Conservation (phyloP, 1,284 basidiomycete species). For the Ceratobasidium sp. region DNA sequence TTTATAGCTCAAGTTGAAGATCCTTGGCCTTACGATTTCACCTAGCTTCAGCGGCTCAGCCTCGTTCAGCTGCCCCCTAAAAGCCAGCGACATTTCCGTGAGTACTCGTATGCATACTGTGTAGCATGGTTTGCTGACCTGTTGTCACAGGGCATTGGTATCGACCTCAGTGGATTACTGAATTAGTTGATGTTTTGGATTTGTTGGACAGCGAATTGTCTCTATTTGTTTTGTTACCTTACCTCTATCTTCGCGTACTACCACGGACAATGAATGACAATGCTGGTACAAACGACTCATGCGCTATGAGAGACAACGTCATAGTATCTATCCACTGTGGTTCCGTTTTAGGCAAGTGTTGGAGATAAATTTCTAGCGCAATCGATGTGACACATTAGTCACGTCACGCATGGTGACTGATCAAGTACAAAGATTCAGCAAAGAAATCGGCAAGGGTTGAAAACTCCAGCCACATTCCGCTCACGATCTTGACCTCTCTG, state of each 20-base stretch:
- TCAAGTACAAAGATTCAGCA: slow-evolving; percentile 38
- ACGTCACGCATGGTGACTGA: slow-evolving; percentile 15
- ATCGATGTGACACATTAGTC: slow-evolving; percentile 26
- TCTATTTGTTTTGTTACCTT: slow-evolving; percentile 14
- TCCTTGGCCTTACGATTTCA: slow-evolving; percentile 76
- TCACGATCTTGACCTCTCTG: slow-evolving; percentile 41
- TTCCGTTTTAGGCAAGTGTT: background rate
- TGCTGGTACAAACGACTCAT: slow-evolving; percentile 1
- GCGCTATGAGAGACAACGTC: background rate
- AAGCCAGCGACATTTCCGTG: slow-evolving; percentile 38
- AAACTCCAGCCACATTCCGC: slow-evolving; percentile 47
- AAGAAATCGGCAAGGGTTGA: slow-evolving; percentile 43
- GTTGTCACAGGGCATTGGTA: slow-evolving; percentile 28
- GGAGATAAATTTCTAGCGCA: slow-evolving; percentile 26
- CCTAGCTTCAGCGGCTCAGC: slow-evolving; percentile 77
- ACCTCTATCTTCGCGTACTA: slow-evolving; percentile 30
- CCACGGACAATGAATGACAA: slow-evolving; percentile 37
- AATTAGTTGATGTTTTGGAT: background rate
- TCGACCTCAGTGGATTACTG: slow-evolving; percentile 31
- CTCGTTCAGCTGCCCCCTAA: slow-evolving; percentile 75
- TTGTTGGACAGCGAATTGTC: background rate
- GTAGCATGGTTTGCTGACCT: background rate
- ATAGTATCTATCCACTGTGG: background rate
- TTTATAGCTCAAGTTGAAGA: slow-evolving; percentile 54
- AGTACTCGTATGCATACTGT: background rate